Evolutionary conservation across 306 rosid genomes (phyloP).

Genomic region (Quercus suber): DNA sequence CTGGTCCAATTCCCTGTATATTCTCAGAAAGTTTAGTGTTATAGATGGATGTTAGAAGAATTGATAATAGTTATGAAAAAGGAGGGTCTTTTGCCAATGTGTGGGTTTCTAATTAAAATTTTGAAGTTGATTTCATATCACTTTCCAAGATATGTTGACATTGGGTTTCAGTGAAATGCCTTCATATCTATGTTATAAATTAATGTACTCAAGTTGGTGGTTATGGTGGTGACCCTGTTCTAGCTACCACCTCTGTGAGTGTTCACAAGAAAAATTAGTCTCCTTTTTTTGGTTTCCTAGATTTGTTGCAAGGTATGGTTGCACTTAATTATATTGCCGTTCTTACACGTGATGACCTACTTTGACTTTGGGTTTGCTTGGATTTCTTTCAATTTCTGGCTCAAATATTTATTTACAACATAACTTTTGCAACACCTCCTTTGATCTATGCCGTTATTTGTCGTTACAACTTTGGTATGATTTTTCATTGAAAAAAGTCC

Average conservation of each 20-base stretch:
- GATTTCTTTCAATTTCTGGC: neutral
- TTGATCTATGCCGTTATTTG: no score
- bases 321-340: no score
- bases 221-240: neutral
- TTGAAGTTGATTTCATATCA: neutral
- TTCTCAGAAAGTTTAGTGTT: neutral
- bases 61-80: neutral
- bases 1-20: neutral
- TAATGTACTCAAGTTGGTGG: neutral
- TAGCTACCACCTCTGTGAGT: neutral
- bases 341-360: neutral
- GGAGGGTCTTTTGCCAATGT: neutral
- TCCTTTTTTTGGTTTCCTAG: no score
- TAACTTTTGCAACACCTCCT: no score
- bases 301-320: no score
- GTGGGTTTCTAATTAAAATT: neutral
- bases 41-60: neutral
- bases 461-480: no score
- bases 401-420: neutral
- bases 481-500: no score
- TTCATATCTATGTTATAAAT: neutral
- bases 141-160: neutral
- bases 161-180: neutral
- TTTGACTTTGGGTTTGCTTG: neutral
- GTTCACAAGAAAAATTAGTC: no score